Conservation (phyloP, 305 asterid genomes). For the Fraxinus paxiana region DNA sequence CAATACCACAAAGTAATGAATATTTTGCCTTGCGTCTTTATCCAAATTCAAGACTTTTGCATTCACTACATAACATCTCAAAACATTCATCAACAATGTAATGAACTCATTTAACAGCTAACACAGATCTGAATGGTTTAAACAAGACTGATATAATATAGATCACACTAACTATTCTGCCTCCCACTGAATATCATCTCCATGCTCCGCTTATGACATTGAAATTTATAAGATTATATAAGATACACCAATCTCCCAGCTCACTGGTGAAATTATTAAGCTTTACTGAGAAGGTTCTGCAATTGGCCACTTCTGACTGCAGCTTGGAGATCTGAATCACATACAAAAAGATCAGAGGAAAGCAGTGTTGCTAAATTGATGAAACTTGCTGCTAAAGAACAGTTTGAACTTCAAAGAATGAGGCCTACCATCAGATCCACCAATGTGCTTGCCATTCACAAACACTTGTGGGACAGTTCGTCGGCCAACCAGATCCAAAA, state of each 20-base stretch:
- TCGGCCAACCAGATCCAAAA: constrained; percentile 71
- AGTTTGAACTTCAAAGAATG: not conserved
- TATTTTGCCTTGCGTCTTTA: not conserved
- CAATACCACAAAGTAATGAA: not conserved
- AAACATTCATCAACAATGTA: constrained; percentile 2
- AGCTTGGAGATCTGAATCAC: constrained; percentile 55
- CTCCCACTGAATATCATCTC: not conserved
- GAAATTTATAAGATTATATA: not conserved
- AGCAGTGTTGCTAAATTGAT: not conserved
- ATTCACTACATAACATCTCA: constrained; percentile 7
- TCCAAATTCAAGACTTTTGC: not conserved
- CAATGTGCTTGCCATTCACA: constrained; percentile 90
- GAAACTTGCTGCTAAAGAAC: not conserved
- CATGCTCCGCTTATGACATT: constrained; percentile 3
- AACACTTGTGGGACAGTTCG: constrained; percentile 93
- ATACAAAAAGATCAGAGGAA: constrained; percentile 9
- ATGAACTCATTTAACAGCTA: not conserved
- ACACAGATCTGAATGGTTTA: constrained; percentile 8
- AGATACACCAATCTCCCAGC: constrained; percentile 12
- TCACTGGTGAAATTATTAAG: constrained; percentile 34
- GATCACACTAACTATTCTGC: not conserved
- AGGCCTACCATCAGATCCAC: constrained; percentile 80
- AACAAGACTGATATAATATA: not conserved
- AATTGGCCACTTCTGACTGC: constrained; percentile 62
- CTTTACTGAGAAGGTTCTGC: constrained; percentile 61